Percentiles rank a stretch among this genome's conserved stretches.
Evolutionary conservation across 177 flowering plant genomes (phyloP).

Genomic region (Vitis hybrid): DNA sequence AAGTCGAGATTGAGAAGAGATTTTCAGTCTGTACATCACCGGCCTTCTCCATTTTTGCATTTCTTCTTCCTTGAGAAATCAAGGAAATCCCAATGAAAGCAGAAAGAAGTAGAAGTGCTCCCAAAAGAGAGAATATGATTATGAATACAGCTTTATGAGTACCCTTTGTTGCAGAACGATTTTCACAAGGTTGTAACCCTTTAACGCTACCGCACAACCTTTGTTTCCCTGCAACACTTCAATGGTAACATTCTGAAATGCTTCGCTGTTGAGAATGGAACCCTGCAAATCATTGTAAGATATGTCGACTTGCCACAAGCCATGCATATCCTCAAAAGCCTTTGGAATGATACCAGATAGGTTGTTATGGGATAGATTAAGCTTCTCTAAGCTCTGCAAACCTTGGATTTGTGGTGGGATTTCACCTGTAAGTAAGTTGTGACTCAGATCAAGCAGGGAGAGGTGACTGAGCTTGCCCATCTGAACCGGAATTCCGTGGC

Average conservation of each 20-base stretch:
- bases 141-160: not conserved
- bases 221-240: slow-evolving; percentile 7
- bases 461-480: not conserved
- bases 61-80: not conserved
- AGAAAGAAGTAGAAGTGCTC: not conserved
- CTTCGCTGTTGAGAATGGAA: slow-evolving; percentile 10
- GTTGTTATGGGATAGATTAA: too few species aligned
- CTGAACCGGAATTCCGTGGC: too few species aligned
- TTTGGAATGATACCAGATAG: slow-evolving; percentile 13
- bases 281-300: slow-evolving; percentile 19
- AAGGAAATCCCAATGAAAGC: not conserved
- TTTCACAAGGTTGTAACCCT: slow-evolving; percentile 8
- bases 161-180: not conserved
- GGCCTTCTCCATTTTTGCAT: not conserved
- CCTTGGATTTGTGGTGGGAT: too few species aligned
- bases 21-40: not conserved
- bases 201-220: slow-evolving; percentile 18
- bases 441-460: slow-evolving; percentile 2
- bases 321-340: slow-evolving; percentile 1
- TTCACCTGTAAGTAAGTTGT: not conserved
- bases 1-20: too few species aligned
- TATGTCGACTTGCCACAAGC: slow-evolving; percentile 9
- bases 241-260: slow-evolving; percentile 10
- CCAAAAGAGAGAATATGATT: not conserved
- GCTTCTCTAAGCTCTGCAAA: too few species aligned